These are phyloP conservation scores for Verbena officinalis DNA, from an alignment of 257 asterid species.

Conservation along the genomic window DNA sequence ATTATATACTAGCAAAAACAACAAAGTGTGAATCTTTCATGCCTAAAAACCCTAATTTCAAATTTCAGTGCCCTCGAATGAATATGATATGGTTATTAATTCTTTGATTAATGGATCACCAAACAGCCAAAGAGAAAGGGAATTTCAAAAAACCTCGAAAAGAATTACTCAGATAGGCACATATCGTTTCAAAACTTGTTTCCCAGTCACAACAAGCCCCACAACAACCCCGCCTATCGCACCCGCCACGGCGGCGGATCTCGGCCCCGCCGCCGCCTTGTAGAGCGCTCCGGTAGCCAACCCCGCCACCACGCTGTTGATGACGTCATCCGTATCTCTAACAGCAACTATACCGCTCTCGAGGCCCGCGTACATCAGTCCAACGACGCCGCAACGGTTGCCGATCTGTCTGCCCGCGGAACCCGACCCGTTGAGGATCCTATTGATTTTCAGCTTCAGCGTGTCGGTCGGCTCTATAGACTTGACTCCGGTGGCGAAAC, in stretches of 20 bases:
- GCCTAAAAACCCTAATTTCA: conserved; percentile 15
- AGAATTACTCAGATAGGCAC: conserved; percentile 47
- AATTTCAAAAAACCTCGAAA: conserved; percentile 40
- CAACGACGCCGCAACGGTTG: conserved; percentile 72
- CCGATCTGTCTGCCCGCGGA: conserved; percentile 70
- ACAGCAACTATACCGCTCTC: conserved; percentile 83
- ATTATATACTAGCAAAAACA: conserved; percentile 27
- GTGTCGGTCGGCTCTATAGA: conserved; percentile 73
- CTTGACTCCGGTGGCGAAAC: conserved; percentile 59
- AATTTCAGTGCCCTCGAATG: conserved; percentile 46
- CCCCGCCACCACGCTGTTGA: conserved; percentile 64
- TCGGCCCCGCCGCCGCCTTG: conserved; percentile 60
- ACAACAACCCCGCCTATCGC: conserved; percentile 60
- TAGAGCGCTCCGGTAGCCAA: conserved; percentile 55
- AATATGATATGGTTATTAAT: conserved; percentile 42
- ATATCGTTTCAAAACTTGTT: conserved; percentile 57
- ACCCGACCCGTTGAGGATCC: conserved; percentile 81
- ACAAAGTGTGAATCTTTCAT: conserved; percentile 1
- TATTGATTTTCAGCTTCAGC: conserved; percentile 60
- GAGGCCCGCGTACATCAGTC: conserved; percentile 73
- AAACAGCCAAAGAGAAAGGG: conserved; percentile 14
- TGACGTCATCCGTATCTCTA: conserved; percentile 57
- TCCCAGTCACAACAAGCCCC: conserved; percentile 56
- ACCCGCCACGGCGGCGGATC: conserved; percentile 69
- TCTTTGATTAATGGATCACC: conserved; percentile 36